Conservation (phyloP, 306 rosid genomes). For the Rubus idaeus region DNA sequence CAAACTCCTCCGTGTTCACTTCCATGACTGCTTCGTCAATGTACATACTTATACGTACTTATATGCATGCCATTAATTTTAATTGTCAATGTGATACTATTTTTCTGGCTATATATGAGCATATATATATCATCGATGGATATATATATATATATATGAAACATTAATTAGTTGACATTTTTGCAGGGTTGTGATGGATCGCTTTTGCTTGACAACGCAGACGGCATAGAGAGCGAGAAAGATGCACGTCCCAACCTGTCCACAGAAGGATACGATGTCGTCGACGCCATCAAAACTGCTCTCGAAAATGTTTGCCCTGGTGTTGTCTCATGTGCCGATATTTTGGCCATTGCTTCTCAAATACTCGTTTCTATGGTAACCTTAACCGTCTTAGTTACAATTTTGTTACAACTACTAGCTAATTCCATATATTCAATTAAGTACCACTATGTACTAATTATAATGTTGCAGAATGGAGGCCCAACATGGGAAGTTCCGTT, state of each 20-base stretch:
- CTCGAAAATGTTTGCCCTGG: constrained; percentile 47
- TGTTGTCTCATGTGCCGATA: constrained; percentile 46
- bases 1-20: constrained; percentile 35
- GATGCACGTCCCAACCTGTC: constrained; percentile 11
- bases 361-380: constrained; percentile 29
- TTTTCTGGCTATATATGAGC: no score
- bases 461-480: constrained; percentile 64
- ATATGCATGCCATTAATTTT: no score
- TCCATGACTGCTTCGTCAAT: constrained; percentile 37
- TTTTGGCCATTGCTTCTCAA: constrained; percentile 37
- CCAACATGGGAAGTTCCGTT: constrained; percentile 58
- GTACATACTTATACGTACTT: neutral
- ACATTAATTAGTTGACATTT: no score
- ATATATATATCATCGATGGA: no score
- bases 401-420: no score
- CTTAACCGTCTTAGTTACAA: no score
- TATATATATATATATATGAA: no score
- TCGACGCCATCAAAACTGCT: constrained; percentile 38
- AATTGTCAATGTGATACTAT: no score
- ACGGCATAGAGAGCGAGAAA: constrained; percentile 31
- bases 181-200: constrained; percentile 49
- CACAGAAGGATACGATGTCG: constrained; percentile 32
- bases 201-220: constrained; percentile 32
- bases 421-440: no score
- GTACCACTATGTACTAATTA: no score